These are phyloP conservation scores for Cronartium quercuum DNA, from an alignment of 1,284 basidiomycete genomes.

Conservation along the genomic window DNA sequence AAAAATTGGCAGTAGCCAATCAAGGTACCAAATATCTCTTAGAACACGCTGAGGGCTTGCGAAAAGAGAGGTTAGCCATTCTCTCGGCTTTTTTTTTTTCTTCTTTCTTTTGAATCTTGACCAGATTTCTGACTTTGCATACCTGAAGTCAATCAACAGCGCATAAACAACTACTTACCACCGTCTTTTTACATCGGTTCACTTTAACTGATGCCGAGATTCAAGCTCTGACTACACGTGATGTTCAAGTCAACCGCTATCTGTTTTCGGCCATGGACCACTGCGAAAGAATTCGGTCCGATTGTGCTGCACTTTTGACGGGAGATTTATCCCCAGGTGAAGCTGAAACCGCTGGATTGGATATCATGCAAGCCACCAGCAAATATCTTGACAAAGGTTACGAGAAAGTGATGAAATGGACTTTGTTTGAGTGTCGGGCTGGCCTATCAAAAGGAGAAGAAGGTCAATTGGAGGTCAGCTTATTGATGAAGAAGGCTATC, in stretches of 20 bases:
- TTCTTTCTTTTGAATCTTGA: not conserved
- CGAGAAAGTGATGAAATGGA: conserved; percentile 80
- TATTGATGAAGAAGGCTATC: conserved; percentile 67
- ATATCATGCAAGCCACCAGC: conserved; percentile 78
- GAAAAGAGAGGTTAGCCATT: conserved; percentile 64
- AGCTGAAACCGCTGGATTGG: conserved; percentile 56
- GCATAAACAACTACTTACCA: conserved; percentile 63
- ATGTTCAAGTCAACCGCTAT: conserved; percentile 63
- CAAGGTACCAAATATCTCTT: conserved; percentile 74
- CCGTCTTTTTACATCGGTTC: conserved; percentile 74
- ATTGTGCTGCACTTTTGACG: conserved; percentile 79
- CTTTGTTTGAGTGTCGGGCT: conserved; percentile 75
- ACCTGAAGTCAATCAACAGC: conserved; percentile 58
- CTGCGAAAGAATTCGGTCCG: conserved; percentile 69
- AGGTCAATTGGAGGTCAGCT: conserved; percentile 68
- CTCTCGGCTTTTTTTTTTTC: not conserved
- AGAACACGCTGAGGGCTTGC: conserved; percentile 74
- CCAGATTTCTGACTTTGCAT: not conserved
- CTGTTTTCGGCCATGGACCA: conserved; percentile 84
- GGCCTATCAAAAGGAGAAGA: conserved; percentile 60
- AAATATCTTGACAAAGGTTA: conserved; percentile 79
- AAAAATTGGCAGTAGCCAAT: conserved; percentile 67
- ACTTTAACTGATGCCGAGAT: conserved; percentile 70
- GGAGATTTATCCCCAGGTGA: conserved; percentile 55
- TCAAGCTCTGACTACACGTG: conserved; percentile 67